These are phyloP conservation scores for Ophiocordyceps camponoti-leonardi DNA, from an alignment of 2,329 filamentous ascomycete species.

Conservation along the genomic window DNA sequence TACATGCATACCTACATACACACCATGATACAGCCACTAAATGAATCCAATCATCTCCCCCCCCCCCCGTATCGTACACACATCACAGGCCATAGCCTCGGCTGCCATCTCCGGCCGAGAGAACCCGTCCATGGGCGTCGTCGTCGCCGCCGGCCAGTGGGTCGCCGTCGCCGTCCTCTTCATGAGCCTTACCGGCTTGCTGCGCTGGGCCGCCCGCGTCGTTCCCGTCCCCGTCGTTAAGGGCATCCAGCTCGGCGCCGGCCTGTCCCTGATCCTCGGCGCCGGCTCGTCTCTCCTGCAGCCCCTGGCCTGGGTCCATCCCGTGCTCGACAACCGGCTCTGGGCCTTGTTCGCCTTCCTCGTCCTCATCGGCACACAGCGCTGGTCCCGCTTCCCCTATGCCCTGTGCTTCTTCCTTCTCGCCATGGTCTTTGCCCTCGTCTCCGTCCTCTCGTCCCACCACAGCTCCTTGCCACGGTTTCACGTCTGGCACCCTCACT, in stretches of 20 bases:
- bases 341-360: constrained; percentile 64
- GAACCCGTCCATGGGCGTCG: constrained; percentile 29
- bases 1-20: too few species aligned
- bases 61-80: background rate
- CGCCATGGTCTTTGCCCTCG: constrained; percentile 48
- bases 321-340: constrained; percentile 59
- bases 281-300: constrained; percentile 53
- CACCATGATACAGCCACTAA: background rate
- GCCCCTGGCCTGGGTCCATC: constrained; percentile 49
- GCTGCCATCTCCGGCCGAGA: constrained; percentile 64
- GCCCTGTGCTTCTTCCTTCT: constrained; percentile 55
- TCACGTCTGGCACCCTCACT: constrained; percentile 40
- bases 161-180: constrained; percentile 58
- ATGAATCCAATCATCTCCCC: too few species aligned
- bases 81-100: constrained; percentile 58
- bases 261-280: constrained; percentile 64
- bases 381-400: constrained; percentile 54
- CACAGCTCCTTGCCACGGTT: constrained; percentile 28
- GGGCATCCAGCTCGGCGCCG: constrained; percentile 86
- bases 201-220: constrained; percentile 53
- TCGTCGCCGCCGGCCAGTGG: constrained; percentile 63
- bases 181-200: constrained; percentile 63
- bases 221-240: constrained; percentile 82
- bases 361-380: constrained; percentile 50
- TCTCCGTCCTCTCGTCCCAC: constrained; percentile 15